phyloP scores from a whole-genome alignment of 1,284 basidiomycete genomes.

The Trichosporon faecale region DNA sequence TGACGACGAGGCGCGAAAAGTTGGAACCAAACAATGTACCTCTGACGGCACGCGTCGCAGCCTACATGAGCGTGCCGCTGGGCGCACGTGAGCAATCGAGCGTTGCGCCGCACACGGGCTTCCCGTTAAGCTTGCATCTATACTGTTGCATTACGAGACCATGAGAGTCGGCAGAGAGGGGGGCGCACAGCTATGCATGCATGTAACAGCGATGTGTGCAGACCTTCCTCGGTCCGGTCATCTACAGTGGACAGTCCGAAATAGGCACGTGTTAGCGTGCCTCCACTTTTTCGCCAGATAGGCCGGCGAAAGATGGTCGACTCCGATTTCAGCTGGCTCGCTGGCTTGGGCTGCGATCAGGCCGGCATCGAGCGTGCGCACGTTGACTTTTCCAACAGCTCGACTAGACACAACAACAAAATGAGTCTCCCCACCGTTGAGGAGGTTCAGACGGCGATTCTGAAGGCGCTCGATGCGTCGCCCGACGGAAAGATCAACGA shows the following conservation, averaged over 20 bases:
- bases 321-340: conserved; percentile 4
- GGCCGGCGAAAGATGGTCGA: conserved; percentile 4
- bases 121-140: too few species aligned
- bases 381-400: neutral
- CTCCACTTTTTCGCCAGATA: neutral
- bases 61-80: neutral
- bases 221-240: neutral
- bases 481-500: conserved; percentile 63
- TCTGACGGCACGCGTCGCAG: neutral
- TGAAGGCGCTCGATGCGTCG: conserved; percentile 64
- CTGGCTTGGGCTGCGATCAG: neutral
- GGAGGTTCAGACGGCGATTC: conserved; percentile 70
- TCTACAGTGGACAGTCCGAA: neutral
- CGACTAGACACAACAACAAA: conserved; percentile 10
- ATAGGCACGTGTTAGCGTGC: neutral
- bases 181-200: neutral
- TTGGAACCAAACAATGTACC: conserved; percentile 21
- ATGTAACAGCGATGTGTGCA: neutral
- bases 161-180: too few species aligned
- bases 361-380: neutral
- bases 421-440: conserved; percentile 53
- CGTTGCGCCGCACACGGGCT: too few species aligned
- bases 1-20: neutral
- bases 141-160: too few species aligned
- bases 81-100: neutral